Percentiles rank a stretch among this genome's conserved stretches.
These are phyloP conservation scores for Fusarium floridanum DNA, from an alignment of 2,329 filamentous ascomycete species.

Conservation along the genomic window DNA sequence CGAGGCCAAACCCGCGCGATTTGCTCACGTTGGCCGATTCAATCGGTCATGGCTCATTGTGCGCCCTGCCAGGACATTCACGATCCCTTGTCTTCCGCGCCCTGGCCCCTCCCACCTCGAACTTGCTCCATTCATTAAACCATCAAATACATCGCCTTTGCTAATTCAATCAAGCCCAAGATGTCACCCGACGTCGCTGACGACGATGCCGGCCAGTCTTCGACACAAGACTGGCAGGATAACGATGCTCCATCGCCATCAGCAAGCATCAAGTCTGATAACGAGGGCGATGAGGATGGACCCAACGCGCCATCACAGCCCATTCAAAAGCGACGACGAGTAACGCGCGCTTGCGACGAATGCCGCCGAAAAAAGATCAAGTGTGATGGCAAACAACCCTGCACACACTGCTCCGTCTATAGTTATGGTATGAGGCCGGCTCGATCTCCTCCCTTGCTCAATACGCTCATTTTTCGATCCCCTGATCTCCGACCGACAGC, in stretches of 20 bases:
- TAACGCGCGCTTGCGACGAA: constrained; percentile 85
- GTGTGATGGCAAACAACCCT: constrained; percentile 87
- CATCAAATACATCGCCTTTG: constrained; percentile 21
- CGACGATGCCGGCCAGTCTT: constrained; percentile 56
- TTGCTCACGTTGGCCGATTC: constrained; percentile 4
- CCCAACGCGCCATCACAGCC: constrained; percentile 63
- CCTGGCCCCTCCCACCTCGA: constrained; percentile 20
- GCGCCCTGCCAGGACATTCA: constrained; percentile 15
- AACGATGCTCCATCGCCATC: constrained; percentile 55
- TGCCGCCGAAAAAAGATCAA: constrained; percentile 90
- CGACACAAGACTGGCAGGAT: constrained; percentile 53
- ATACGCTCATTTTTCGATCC: constrained; percentile 2
- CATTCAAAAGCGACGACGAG: constrained; percentile 81
- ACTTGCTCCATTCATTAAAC: constrained; percentile 16
- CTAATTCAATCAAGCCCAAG: constrained; percentile 44
- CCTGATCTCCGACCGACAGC: constrained; percentile 4
- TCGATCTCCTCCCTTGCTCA: constrained; percentile 7
- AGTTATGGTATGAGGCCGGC: constrained; percentile 82
- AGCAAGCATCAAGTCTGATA: constrained; percentile 59
- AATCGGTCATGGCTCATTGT: constrained; percentile 19
- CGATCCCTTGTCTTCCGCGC: constrained; percentile 25
- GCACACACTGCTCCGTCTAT: constrained; percentile 97
- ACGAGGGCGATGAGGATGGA: constrained; percentile 56
- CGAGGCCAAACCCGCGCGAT: constrained; percentile 1
- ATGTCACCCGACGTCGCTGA: constrained; percentile 59